Evolutionary conservation across 176 grass and related monocot genomes (phyloP).

Genomic region (Alopecurus myosuroides): DNA sequence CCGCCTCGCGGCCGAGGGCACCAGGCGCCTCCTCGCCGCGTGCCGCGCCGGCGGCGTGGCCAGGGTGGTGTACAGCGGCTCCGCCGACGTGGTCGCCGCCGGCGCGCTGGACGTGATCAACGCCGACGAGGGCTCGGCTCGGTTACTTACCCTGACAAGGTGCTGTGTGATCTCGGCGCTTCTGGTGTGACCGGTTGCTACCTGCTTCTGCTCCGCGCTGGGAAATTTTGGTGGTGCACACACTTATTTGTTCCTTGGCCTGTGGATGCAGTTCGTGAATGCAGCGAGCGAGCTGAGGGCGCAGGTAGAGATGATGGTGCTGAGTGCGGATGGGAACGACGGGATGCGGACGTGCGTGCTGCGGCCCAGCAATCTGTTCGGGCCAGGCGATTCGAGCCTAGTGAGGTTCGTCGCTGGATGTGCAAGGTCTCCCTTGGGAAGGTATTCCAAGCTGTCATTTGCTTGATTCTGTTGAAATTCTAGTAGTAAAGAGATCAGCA

Average conservation of each 20-base stretch:
- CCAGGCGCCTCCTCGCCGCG: no score
- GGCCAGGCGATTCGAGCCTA: conserved; percentile 53
- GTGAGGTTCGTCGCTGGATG: conserved; percentile 51
- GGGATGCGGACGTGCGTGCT: conserved; percentile 69
- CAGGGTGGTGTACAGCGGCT: conserved; percentile 70
- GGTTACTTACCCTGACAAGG: conserved; percentile 64
- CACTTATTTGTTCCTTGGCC: not conserved
- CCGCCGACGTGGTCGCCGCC: conserved; percentile 50
- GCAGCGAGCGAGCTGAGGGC: conserved; percentile 62
- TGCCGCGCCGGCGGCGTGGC: conserved; percentile 23
- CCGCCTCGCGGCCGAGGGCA: no score
- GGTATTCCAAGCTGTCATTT: conserved; percentile 19
- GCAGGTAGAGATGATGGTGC: conserved; percentile 82
- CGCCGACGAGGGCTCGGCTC: conserved; percentile 55
- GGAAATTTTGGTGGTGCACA: not conserved
- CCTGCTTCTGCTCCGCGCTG: no score
- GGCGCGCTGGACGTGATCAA: conserved; percentile 34
- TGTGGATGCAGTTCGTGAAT: conserved; percentile 47
- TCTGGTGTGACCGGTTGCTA: no score
- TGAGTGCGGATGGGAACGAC: conserved; percentile 51
- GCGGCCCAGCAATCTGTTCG: conserved; percentile 75
- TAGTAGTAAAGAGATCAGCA: no score
- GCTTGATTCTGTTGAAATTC: not conserved
- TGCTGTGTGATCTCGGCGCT: no score
- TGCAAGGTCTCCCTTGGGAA: conserved; percentile 45